Evolutionary conservation across 768 basidiomycete species (phyloP), one percentile per base, ranked within the genome.

Genomic region (Naganishia randhawae): DNA sequence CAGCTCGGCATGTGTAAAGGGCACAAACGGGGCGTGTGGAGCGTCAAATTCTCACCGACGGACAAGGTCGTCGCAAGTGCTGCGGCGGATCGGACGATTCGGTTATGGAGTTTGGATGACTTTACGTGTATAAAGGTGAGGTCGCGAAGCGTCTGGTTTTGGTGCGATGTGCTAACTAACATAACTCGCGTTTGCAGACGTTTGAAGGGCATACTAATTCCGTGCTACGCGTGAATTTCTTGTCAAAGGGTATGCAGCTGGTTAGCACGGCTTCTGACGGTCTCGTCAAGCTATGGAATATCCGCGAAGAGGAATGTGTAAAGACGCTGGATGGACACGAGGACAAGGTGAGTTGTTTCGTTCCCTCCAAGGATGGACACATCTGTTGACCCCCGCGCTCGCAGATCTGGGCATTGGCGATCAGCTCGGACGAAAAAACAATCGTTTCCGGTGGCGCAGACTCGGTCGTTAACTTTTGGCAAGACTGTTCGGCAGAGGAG

Each of bases 181-280:
- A 42, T 19, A 19, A 17, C 16, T 48, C n/a, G 16, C 37, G 45
- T 51, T 13, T 22, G 32, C 87, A 92, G 84, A 98, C 96, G 25
- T 93, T 98, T 74, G 96, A 99, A 81, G 96, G 96, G 0, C 96
- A 99, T 79, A 92, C 92, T 9, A 98, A 97, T 80, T 96, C 96
- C 14, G 92, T 99, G 35, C 81, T 99, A 63, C 83, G 94, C 62
- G 91, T 98, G 33, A 92, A 93, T 75, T 98, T 96, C 78, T 76
- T 97, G 50, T 89, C 89, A 73, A 77, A 82, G 50, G 94, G 89
- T 19, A 84, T 85, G 84, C 93, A 96, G 81, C 82, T 99, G 45
- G 88, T 92, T 53, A 95, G 91, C 69, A 83, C 91, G 17, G 92
- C 90, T 11, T 92, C 93, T 17, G 96, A 99, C 78, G 96, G 96